Conservation (phyloP, 208 protist genomes). For the Crithidia sp. region DNA sequence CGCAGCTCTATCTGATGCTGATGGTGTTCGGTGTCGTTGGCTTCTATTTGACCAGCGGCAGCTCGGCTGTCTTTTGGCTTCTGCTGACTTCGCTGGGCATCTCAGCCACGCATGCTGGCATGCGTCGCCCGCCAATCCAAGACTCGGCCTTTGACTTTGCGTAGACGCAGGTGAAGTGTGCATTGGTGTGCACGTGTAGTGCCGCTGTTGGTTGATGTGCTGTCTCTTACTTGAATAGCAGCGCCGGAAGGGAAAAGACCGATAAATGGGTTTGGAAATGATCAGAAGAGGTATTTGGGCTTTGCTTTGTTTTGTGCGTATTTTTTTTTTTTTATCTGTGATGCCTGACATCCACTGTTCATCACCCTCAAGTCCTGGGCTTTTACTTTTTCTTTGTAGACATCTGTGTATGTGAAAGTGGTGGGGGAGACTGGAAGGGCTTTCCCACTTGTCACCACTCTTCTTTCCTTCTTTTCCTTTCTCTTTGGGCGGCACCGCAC, state of each 20-base stretch:
- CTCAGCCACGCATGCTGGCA: slow-evolving; percentile 49
- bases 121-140: slow-evolving; percentile 59
- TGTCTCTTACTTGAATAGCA: no score
- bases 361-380: no score
- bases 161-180: slow-evolving; percentile 13
- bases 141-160: slow-evolving; percentile 67
- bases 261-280: no score
- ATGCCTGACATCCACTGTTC: no score
- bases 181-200: no score
- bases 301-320: no score
- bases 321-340: no score
- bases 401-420: not conserved
- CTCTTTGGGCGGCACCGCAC: not conserved
- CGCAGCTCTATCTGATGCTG: slow-evolving; percentile 74
- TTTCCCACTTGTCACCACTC: no score
- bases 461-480: not conserved
- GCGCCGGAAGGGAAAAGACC: no score
- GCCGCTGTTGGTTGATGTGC: no score
- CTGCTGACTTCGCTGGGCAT: slow-evolving; percentile 73
- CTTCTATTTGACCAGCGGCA: slow-evolving; percentile 86
- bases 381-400: not conserved
- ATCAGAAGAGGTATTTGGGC: no score
- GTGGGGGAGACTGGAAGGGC: no score
- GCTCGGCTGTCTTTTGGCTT: slow-evolving; percentile 87
- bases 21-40: slow-evolving; percentile 52